phyloP scores from a whole-genome alignment of 139 green algal genomes.

The Chlamydomonas sphaeroides region DNA sequence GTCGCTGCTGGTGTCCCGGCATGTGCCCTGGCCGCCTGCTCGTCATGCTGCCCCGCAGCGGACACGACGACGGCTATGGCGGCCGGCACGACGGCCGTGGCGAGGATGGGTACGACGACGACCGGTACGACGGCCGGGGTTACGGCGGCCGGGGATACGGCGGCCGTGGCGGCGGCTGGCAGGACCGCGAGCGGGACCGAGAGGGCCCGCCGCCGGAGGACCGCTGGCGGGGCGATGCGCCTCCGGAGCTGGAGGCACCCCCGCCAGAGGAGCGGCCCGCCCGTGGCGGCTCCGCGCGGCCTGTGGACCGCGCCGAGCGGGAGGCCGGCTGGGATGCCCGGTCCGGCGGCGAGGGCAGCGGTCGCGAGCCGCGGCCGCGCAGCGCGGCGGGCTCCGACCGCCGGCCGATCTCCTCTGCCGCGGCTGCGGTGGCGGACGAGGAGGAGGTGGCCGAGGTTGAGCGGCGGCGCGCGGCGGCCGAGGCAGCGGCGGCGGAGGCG shows the following conservation, averaged over 20 bases:
- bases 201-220: conserved; percentile 3
- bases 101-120: not conserved
- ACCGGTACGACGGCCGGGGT: not conserved
- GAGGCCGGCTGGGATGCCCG: not conserved
- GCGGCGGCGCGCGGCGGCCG: conserved; percentile 4
- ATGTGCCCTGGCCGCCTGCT: no score
- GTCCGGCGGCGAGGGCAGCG: no score
- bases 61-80: no score
- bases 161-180: not conserved
- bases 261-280: not conserved
- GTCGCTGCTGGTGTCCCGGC: no score
- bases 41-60: no score
- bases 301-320: not conserved
- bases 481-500: not conserved
- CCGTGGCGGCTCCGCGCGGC: not conserved
- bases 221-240: conserved; percentile 21
- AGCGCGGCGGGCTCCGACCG: not conserved
- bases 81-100: not conserved
- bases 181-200: not conserved
- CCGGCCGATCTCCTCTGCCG: not conserved
- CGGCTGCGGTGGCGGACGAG: conserved; percentile 14
- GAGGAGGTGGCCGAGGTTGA: conserved; percentile 2
- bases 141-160: not conserved
- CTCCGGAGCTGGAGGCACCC: not conserved
- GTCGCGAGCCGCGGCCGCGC: not conserved